Conservation (phyloP, 2,329 filamentous ascomycete genomes). For the Orbilia javanica region DNA sequence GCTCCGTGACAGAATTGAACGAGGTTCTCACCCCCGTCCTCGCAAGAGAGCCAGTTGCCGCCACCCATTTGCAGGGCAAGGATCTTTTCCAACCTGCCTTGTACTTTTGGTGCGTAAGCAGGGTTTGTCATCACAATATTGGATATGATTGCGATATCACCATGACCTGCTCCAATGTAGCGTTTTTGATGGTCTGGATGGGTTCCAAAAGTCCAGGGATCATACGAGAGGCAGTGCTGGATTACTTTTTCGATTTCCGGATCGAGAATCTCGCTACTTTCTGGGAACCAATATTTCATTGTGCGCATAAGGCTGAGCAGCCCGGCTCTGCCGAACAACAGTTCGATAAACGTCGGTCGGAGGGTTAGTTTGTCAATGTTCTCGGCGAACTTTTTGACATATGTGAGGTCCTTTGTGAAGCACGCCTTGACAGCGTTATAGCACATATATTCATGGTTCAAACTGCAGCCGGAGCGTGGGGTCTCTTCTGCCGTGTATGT, state of each 20-base stretch:
- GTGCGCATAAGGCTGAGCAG: slow-evolving; percentile 77
- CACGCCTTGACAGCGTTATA: slow-evolving; percentile 68
- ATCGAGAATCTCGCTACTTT: slow-evolving; percentile 69
- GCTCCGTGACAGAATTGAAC: slow-evolving; percentile 78
- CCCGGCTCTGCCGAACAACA: slow-evolving; percentile 76
- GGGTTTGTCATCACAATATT: slow-evolving; percentile 68
- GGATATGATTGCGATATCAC: slow-evolving; percentile 49
- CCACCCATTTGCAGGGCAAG: slow-evolving; percentile 73
- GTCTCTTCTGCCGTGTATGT: slow-evolving; percentile 43
- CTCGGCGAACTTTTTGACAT: slow-evolving; percentile 66
- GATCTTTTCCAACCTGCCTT: slow-evolving; percentile 70
- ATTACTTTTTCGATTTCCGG: slow-evolving; percentile 72
- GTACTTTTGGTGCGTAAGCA: slow-evolving; percentile 70
- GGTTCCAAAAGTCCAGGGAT: slow-evolving; percentile 49
- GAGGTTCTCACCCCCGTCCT: slow-evolving; percentile 67
- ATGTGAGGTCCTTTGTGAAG: slow-evolving; percentile 65
- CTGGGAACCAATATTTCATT: slow-evolving; percentile 71
- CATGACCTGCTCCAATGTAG: slow-evolving; percentile 73
- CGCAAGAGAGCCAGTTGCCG: slow-evolving; percentile 75
- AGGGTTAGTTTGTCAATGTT: slow-evolving; percentile 62
- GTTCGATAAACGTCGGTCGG: slow-evolving; percentile 69
- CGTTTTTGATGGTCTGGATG: slow-evolving; percentile 69
- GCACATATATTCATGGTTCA: slow-evolving; percentile 69
- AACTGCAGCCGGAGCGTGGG: slow-evolving; percentile 65
- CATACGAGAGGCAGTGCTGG: slow-evolving; percentile 70